phyloP scores from a whole-genome alignment of 2,329 filamentous ascomycete species.

The Balansia obtecta region DNA sequence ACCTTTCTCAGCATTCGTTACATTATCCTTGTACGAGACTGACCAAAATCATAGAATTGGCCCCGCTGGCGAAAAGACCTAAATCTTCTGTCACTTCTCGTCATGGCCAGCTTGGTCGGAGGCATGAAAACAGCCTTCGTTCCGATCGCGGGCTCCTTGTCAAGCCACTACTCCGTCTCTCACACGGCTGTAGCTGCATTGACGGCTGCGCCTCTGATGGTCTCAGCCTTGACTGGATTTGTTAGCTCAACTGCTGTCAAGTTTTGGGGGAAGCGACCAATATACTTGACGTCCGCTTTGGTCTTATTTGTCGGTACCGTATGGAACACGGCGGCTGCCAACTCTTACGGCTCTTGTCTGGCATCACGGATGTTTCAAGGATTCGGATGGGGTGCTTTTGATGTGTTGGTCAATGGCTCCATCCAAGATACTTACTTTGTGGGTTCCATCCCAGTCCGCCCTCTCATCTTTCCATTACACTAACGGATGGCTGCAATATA shows the following conservation, averaged over 20 bases:
- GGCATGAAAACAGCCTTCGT: constrained; percentile 44
- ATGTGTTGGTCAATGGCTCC: constrained; percentile 37
- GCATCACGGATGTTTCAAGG: constrained; percentile 41
- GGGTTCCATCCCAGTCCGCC: constrained; percentile 12
- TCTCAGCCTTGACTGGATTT: constrained; percentile 34
- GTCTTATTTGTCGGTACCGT: constrained; percentile 35
- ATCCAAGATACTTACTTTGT: constrained; percentile 48
- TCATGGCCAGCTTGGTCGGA: constrained; percentile 32
- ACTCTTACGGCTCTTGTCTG: constrained; percentile 34
- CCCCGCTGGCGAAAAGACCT: constrained; percentile 38
- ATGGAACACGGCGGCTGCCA: constrained; percentile 34
- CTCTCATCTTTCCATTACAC: neutral
- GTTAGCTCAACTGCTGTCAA: constrained; percentile 29
- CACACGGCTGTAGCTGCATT: constrained; percentile 36
- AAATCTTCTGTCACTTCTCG: constrained; percentile 33
- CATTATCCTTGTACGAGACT: neutral
- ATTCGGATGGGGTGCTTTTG: constrained; percentile 46
- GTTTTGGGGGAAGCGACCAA: constrained; percentile 38
- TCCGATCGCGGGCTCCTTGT: constrained; percentile 32
- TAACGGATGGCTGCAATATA: neutral
- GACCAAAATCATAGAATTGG: constrained; percentile 35
- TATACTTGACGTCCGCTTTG: constrained; percentile 35
- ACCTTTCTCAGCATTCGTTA: neutral
- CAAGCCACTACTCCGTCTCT: constrained; percentile 28
- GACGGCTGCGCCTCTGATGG: constrained; percentile 39